Evolutionary conservation across 2,329 filamentous ascomycete species (phyloP), one percentile per base, ranked within the genome.

Genomic region (Ophiocordyceps camponoti-floridani): DNA sequence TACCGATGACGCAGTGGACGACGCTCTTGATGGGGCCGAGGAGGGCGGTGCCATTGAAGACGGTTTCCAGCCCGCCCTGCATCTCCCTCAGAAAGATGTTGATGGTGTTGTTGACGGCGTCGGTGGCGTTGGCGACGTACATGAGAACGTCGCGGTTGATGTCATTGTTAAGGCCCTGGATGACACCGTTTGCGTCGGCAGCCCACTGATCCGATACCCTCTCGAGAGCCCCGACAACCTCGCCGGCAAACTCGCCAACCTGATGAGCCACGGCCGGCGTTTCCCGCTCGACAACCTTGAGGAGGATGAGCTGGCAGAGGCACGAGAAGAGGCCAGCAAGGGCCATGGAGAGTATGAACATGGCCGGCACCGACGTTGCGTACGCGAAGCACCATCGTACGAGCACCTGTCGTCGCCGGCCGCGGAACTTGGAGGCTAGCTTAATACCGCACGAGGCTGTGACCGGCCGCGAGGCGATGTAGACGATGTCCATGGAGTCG

Each of bases 401-500:
- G 40, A 94, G 70, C 41, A 84, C 74, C 59, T 86, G 80, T 44
- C 75, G 80, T 44, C 75, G 72, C 52, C 80, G 64, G 60, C 74
- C 61, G 44, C 73, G 74, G 62, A 89, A 78, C 47, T 67, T 71
- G 44, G 72, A 72, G 7, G 83, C 76, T 18, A 84, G 53, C 62
- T 74, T 80, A 58, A 94, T 73, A 38, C 88, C 89, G 27, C 73
- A 65, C 2, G 71, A 70, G 1, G 85, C 76, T 1, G 86, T 84
- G 53, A 81, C 77, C 1, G 89, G 87, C 19, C 86, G 77, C 31
- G 85, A 88, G 30, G 82, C 78, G 51, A 95, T 82, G 62, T 95
- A 94, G 40, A 94, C 76, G 33, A 88, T 78, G 57, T 96, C 89
- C 71, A 94, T 78, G 1, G 82, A 74, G 55, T 96, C 87, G 56